Evolutionary conservation across 345 rosid genomes (phyloP).

Genomic region (Geranium brycei): DNA sequence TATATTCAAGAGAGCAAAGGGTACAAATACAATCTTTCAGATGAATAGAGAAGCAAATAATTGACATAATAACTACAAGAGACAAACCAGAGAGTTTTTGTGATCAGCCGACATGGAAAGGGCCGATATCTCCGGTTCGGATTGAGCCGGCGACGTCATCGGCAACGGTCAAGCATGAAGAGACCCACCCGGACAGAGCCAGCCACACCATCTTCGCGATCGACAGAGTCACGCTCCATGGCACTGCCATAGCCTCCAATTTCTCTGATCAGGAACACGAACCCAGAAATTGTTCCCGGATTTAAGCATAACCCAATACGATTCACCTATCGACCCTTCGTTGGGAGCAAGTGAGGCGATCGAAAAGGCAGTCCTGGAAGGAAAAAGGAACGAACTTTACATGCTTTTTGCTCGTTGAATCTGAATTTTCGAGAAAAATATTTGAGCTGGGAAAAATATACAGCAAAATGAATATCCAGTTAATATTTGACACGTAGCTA

Average conservation of each 20-base stretch:
- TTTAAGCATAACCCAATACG: not conserved
- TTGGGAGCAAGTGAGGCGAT: not conserved
- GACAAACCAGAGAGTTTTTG: conserved; percentile 14
- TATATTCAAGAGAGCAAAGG: not conserved
- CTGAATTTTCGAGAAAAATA: too few species aligned
- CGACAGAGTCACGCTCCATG: conserved; percentile 45
- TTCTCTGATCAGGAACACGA: not conserved
- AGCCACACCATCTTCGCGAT: conserved; percentile 55
- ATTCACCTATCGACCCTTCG: not conserved
- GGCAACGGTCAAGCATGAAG: conserved; percentile 70
- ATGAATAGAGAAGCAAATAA: not conserved
- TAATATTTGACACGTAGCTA: too few species aligned
- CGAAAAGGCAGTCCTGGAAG: too few species aligned
- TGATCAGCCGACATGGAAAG: conserved; percentile 61
- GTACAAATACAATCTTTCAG: not conserved
- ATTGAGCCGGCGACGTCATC: conserved; percentile 69
- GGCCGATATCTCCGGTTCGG: conserved; percentile 76
- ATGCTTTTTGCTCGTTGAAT: too few species aligned
- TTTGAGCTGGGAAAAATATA: too few species aligned
- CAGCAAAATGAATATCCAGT: too few species aligned
- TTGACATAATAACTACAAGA: conserved; percentile 2
- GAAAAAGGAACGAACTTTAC: too few species aligned
- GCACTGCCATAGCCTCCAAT: conserved; percentile 40
- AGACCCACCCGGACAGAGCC: conserved; percentile 59
- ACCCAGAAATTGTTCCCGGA: not conserved